Evolutionary conservation across 805 yeast species (phyloP).

Genomic region (Suhomyces emberorum): DNA sequence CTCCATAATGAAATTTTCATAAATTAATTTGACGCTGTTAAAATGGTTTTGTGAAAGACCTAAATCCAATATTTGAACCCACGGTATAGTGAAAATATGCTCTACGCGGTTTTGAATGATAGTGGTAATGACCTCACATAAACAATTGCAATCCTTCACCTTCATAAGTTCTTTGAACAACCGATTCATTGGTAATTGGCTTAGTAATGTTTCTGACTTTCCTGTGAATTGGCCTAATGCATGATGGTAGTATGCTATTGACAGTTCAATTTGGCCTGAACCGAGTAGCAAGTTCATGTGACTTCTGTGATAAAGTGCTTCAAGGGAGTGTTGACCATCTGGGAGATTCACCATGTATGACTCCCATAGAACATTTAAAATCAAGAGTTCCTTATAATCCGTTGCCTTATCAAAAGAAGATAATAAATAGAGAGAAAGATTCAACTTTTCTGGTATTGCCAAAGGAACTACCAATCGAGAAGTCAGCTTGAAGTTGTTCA

Average conservation of each 20-base stretch:
- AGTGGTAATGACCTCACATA: conserved; percentile 13
- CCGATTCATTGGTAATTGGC: conserved; percentile 2
- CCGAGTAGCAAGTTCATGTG: conserved; percentile 21
- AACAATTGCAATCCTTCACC: conserved; percentile 20
- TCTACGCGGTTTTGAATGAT: not conserved
- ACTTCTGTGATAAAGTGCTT: conserved; percentile 19
- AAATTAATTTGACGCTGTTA: conserved; percentile 23
- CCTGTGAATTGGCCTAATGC: not conserved
- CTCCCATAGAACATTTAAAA: conserved; percentile 22
- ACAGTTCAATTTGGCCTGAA: conserved; percentile 21
- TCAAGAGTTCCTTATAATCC: conserved; percentile 19
- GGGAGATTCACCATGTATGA: conserved; percentile 9
- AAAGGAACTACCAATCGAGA: conserved; percentile 8
- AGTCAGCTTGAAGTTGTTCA: conserved; percentile 8
- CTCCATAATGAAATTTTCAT: conserved; percentile 28
- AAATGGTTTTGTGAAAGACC: conserved; percentile 27
- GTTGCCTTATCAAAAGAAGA: conserved; percentile 10
- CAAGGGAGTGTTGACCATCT: conserved; percentile 8
- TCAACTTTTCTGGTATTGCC: not conserved
- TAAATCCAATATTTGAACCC: conserved; percentile 22
- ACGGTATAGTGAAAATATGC: conserved; percentile 6
- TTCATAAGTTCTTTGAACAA: conserved; percentile 7
- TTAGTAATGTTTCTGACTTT: not conserved
- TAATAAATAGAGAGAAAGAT: conserved; percentile 3
- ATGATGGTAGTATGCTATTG: conserved; percentile 17